These are phyloP conservation scores for Botryotinia narcissicola DNA, from an alignment of 2,329 filamentous ascomycete species.

Conservation along the genomic window DNA sequence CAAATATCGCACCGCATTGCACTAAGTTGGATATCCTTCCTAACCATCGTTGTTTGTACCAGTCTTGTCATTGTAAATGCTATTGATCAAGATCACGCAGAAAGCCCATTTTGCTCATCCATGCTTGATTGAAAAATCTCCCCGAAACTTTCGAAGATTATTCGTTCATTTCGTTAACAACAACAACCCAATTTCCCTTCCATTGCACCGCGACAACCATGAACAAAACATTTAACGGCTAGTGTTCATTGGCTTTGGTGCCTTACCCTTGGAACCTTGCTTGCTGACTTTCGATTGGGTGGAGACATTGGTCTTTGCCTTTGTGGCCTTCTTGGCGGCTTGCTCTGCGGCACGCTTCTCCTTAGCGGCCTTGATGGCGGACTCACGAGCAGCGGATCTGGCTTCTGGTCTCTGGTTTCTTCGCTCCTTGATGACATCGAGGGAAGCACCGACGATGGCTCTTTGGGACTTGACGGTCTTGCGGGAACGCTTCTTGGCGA, in stretches of 20 bases:
- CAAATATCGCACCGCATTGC: conserved; percentile 9
- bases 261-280: conserved; percentile 92
- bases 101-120: conserved; percentile 37
- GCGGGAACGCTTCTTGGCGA: conserved; percentile 99
- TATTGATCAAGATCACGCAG: conserved; percentile 37
- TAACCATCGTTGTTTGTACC: conserved; percentile 24
- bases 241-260: conserved; percentile 79
- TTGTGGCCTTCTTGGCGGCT: conserved; percentile 97
- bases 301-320: conserved; percentile 83
- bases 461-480: conserved; percentile 98
- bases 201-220: conserved; percentile 17
- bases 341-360: conserved; percentile 90
- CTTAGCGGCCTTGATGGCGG: conserved; percentile 96
- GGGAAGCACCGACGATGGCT: conserved; percentile 97
- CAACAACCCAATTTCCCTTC: conserved; percentile 27
- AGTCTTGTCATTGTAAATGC: conserved; percentile 37
- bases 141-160: conserved; percentile 3
- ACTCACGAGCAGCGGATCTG: conserved; percentile 81
- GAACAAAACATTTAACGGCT: conserved; percentile 64
- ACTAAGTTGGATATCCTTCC: conserved; percentile 7
- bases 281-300: conserved; percentile 77
- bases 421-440: conserved; percentile 99
- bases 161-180: conserved; percentile 25
- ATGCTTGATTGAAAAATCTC: conserved; percentile 32
- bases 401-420: conserved; percentile 92